Evolutionary conservation across 1,139 yeast genomes (phyloP), one percentile per base, ranked within the genome.

Genomic region (Candida sp.): DNA sequence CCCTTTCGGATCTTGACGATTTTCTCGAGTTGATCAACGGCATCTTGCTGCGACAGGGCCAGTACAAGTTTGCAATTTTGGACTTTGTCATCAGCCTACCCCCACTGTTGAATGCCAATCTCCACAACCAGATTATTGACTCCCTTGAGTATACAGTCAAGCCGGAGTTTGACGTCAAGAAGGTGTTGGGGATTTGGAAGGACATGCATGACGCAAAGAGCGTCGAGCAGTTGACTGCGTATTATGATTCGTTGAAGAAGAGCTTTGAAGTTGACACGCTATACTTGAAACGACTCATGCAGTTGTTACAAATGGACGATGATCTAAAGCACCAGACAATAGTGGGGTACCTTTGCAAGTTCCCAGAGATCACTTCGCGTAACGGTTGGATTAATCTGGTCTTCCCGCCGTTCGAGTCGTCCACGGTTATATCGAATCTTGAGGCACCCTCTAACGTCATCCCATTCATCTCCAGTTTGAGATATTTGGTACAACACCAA

Each of bases 1-100:
- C 77, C 5, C 60, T 77, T 8, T 63, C 63, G 12, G 81, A 75
- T 49, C 56, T 76, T 22, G 80, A 76, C 52, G 78, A 72, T 5
- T 62, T 68, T 34, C 58, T 75, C 30, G 77, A 70, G 17, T 34
- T 34, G 17, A 45, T 49, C 4, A 25, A 43, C n/a, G 12, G 31
- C 1, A 27, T 31, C 43, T 25, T 53, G 26, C 3, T 12, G 4
- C 40, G 35, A 11, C 49, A 45, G 7, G 42, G 33, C n/a, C 47
- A 44, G 31, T 44, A 44, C 28, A 42, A 30, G 22, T 53, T 56
- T 46, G 43, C 52, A 32, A 31, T 49, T 8, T 47, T 53, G 17
- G 56, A 54, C 12, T 53, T 56, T 9, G 37, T 54, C n/a, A 22
- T 49, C 9, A 34, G 45, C n/a, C n/a, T 51, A 7, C 58, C 57